A percentile compares a stretch with the other conserved stretches of the same genome.
These are phyloP conservation scores for Anisogramma anomala DNA, from an alignment of 2,329 filamentous ascomycete species.

Conservation along the genomic window DNA sequence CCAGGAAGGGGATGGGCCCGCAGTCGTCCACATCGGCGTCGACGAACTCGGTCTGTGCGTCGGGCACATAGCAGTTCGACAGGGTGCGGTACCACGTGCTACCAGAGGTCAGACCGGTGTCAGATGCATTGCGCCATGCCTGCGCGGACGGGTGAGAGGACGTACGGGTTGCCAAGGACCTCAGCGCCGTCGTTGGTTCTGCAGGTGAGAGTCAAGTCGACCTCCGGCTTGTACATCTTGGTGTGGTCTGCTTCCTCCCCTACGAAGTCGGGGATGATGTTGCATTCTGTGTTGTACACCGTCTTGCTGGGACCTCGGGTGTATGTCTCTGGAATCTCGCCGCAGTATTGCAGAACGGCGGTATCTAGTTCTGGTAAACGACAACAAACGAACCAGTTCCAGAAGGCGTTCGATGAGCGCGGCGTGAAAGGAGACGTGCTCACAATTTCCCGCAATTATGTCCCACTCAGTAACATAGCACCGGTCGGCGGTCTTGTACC, in stretches of 20 bases:
- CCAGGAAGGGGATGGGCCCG: conserved; percentile 13
- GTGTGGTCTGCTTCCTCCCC: conserved; percentile 7
- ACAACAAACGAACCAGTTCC: too few relatives aligned
- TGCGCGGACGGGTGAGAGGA: background rate
- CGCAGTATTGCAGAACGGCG: conserved; percentile 10
- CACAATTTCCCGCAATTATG: conserved; percentile 13
- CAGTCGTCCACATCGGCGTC: conserved; percentile 8
- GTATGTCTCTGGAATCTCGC: background rate
- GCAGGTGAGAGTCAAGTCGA: conserved; percentile 13
- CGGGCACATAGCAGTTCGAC: conserved; percentile 13
- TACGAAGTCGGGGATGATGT: conserved; percentile 10
- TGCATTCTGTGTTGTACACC: conserved; percentile 12
- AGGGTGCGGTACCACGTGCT: conserved; percentile 13
- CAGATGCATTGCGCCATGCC: background rate
- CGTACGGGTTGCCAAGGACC: conserved; percentile 6
- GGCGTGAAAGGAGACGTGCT: background rate
- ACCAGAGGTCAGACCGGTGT: background rate
- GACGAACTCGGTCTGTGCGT: conserved; percentile 7
- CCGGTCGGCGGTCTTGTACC: conserved; percentile 8
- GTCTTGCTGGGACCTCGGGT: conserved; percentile 8
- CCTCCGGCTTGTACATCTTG: conserved; percentile 13
- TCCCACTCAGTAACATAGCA: conserved; percentile 14
- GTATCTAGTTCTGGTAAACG: conserved; percentile 1
- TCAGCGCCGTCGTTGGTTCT: background rate
- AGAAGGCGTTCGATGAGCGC: background rate